A percentile compares a stretch with the other conserved stretches of the same genome.
Evolutionary conservation across 1,284 basidiomycete species (phyloP).

Genomic region (Ceratobasidium sp.): DNA sequence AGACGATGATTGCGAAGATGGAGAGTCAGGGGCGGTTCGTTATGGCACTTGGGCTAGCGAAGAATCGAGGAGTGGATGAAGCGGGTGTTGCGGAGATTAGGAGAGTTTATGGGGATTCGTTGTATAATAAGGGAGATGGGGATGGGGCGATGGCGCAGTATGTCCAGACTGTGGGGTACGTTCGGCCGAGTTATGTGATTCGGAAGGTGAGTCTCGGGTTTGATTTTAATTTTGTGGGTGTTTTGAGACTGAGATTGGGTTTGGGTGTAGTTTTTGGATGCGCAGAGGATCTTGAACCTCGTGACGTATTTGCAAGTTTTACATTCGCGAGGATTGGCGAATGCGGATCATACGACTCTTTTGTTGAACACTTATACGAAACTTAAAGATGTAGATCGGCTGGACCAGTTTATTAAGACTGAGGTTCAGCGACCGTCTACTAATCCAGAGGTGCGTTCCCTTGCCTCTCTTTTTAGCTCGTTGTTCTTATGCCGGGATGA

Average conservation of each 20-base stretch:
- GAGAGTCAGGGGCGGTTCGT: conserved; percentile 39
- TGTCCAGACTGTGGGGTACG: conserved; percentile 87
- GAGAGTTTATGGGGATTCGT: conserved; percentile 89
- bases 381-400: conserved; percentile 88
- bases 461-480: neutral
- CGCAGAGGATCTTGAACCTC: conserved; percentile 94
- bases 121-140: conserved; percentile 92
- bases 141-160: conserved; percentile 95
- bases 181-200: conserved; percentile 96
- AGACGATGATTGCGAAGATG: conserved; percentile 44
- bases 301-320: conserved; percentile 97
- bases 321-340: conserved; percentile 89
- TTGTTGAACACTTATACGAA: conserved; percentile 98
- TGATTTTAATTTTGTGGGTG: neutral
- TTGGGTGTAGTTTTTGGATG: conserved; percentile 86
- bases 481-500: conserved; percentile 54
- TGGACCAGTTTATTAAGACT: conserved; percentile 93
- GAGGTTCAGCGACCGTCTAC: conserved; percentile 59
- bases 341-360: conserved; percentile 96
- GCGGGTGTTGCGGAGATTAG: conserved; percentile 87
- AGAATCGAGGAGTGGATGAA: conserved; percentile 79
- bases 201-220: conserved; percentile 76
- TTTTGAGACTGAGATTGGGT: neutral
- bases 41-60: conserved; percentile 73
- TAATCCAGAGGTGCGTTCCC: neutral